Percentiles rank a stretch among this genome's conserved stretches.
Conservation (phyloP, 495 filamentous ascomycete genomes). For the Podospora didyma region DNA sequence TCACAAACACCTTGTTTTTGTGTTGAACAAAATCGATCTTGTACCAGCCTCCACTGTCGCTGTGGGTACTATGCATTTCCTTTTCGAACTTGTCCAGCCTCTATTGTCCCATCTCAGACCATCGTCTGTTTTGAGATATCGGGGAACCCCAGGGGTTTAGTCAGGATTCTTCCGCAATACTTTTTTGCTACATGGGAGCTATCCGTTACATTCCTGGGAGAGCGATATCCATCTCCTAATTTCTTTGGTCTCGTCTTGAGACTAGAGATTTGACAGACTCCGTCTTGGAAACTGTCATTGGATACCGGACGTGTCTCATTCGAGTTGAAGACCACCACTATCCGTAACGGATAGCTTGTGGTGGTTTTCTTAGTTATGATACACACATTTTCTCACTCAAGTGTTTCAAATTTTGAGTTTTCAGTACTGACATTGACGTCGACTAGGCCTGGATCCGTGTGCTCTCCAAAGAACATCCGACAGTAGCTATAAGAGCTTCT, state of each 20-base stretch:
- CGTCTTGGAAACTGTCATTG: slow-evolving; percentile 87
- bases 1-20: slow-evolving; percentile 62
- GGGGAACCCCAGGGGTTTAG: slow-evolving; percentile 67
- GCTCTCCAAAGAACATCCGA: slow-evolving; percentile 68
- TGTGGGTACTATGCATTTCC: slow-evolving; percentile 44
- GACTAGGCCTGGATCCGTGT: slow-evolving; percentile 31
- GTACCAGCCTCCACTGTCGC: slow-evolving; percentile 92
- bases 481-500: slow-evolving; percentile 86
- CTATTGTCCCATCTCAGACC: slow-evolving; percentile 7
- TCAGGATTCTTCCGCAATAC: slow-evolving; percentile 76
- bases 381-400: slow-evolving; percentile 65
- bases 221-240: slow-evolving; percentile 61
- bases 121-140: slow-evolving; percentile 4
- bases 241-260: slow-evolving; percentile 54
- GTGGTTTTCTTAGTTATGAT: slow-evolving; percentile 97
- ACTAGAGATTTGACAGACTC: slow-evolving; percentile 64
- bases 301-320: slow-evolving; percentile 58
- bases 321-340: slow-evolving; percentile 75
- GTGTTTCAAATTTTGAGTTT: not conserved
- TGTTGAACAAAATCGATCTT: slow-evolving; percentile 93
- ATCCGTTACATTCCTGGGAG: slow-evolving; percentile 99
- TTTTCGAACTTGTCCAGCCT: slow-evolving; percentile 1
- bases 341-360: slow-evolving; percentile 46
- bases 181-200: slow-evolving; percentile 59
- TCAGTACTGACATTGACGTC: slow-evolving; percentile 18